Conservation (phyloP, 306 rosid genomes). For the Cercis canadensis region DNA sequence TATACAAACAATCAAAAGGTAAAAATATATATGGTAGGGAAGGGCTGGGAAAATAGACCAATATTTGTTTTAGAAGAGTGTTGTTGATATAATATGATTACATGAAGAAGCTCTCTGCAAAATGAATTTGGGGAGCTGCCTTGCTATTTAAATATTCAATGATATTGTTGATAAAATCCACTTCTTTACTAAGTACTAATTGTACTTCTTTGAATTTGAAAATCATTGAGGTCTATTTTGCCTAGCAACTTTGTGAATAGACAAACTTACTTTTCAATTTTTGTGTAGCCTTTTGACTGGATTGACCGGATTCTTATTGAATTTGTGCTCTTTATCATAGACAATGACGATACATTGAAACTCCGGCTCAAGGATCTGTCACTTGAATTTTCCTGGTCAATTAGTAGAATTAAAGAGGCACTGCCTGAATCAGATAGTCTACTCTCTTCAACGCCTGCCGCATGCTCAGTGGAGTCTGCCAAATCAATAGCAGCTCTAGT, state of each 20-base stretch:
- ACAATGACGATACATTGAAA: constrained; percentile 59
- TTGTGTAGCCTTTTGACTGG: background rate
- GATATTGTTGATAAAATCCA: background rate
- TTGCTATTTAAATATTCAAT: background rate
- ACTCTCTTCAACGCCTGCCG: constrained; percentile 52
- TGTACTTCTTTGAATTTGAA: no score
- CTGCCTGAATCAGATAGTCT: constrained; percentile 50
- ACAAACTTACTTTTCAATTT: no score
- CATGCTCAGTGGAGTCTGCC: constrained; percentile 66
- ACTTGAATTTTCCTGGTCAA: constrained; percentile 88
- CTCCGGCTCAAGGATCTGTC: constrained; percentile 68
- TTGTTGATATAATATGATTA: background rate
- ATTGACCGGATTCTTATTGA: constrained; percentile 17
- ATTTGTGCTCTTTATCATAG: constrained; percentile 43
- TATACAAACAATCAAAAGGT: no score
- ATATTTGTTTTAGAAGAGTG: background rate
- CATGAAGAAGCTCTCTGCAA: background rate
- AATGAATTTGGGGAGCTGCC: background rate
- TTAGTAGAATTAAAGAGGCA: constrained; percentile 58
- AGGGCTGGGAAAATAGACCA: no score
- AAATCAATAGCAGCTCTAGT: constrained; percentile 67
- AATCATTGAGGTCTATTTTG: no score
- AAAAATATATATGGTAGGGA: no score
- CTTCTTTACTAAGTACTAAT: background rate
- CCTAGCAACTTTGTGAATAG: no score